Evolutionary conservation across 305 asterid genomes (phyloP), one percentile per base, ranked within the genome.

Genomic region (Fraxinus latifolia): DNA sequence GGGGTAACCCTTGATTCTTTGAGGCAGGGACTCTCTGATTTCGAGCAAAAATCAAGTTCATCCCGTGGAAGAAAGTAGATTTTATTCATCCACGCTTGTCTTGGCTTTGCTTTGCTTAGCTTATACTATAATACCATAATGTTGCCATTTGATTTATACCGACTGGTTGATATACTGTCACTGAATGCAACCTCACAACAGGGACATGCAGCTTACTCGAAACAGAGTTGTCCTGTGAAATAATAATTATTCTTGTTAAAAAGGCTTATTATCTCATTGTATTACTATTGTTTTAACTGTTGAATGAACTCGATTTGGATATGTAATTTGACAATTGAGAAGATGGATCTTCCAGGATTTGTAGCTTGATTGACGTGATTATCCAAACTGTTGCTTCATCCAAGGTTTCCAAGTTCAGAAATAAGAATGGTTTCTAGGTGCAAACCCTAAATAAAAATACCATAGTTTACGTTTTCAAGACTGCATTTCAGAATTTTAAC

Each of bases 1-100:
- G 98, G 98, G 29, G 94, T 95, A 67, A 90, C 87, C 78, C 87
- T 93, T 4, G 95, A 89, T 75, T 93, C 96, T 81, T 83, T 93
- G 85, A 90, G 92, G 80, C 93, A 92, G 79, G 97, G 98, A 53
- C 92, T 95, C 36, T 83, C 93, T 14, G 72, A 62, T 62, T 62
- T 62, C 33, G 72, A 62, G 72, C 72, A 62, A 21, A 62, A 62
- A 1, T 62, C 72, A 8, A 62, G 33, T 32, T 21, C 71, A 62
- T 62, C 71, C 15, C 33, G 15, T 62, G 71, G 33, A 23, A 62
- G 5, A 55, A 62, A 19, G 71, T 62, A 62, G 71, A 62, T 62
- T 23, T 3, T 23, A 7, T 21, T 21, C 32, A 21, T 23, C 32
- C 33, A 23, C n/a, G 31, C 71, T 62, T 23, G 4, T 6, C 65